Base-by-base conservation (phyloP, 2,329 filamentous ascomycete genomes). In the Intubia oerlemansii region DNA sequence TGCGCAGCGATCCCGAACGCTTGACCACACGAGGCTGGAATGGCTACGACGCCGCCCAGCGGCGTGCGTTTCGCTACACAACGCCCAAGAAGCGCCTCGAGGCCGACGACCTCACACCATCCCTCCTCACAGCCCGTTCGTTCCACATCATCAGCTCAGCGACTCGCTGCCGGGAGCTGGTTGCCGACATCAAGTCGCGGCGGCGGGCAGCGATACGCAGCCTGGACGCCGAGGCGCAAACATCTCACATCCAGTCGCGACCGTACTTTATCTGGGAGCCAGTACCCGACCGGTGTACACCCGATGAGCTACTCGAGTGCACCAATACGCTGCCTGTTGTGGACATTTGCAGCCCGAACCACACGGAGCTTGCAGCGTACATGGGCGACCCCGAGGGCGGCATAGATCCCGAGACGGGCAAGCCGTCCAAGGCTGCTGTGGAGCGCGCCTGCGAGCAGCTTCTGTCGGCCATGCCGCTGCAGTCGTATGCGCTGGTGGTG, bases 221-320 rank as follows among this genome's bases (percentile, higher is more conserved):
- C n/a, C n/a, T n/a, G n/a, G n/a, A n/a, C n/a, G n/a, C n/a, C n/a
- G n/a, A n/a, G n/a, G n/a, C n/a, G n/a, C n/a, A n/a, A n/a, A n/a
- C n/a, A n/a, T n/a, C n/a, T n/a, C n/a, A n/a, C n/a, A n/a, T n/a
- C n/a, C n/a, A n/a, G n/a, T n/a, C n/a, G n/a, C n/a, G n/a, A n/a
- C 78, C 84, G 1, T 50, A 82, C 6, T 80, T 93, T 46, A 67
- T 95, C 29, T 98, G 85, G 85, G 88, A 98, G 47, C 88, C 88
- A 1, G 78, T 93, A 2, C 88, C 88, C 2, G 81, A 93, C 48
- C 61, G 80, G 1, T 93, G 84, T 47, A 73, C 65, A 0, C 71
- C 80, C 0, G 66, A 70, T 24, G 62, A 74, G 44, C 51, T 73
- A 17, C 54, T 72, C 9, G 69, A 70, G 42, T 67, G 61, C 45